Evolutionary conservation across 768 basidiomycete species (phyloP).

Genomic region (Trametes sanguinea): DNA sequence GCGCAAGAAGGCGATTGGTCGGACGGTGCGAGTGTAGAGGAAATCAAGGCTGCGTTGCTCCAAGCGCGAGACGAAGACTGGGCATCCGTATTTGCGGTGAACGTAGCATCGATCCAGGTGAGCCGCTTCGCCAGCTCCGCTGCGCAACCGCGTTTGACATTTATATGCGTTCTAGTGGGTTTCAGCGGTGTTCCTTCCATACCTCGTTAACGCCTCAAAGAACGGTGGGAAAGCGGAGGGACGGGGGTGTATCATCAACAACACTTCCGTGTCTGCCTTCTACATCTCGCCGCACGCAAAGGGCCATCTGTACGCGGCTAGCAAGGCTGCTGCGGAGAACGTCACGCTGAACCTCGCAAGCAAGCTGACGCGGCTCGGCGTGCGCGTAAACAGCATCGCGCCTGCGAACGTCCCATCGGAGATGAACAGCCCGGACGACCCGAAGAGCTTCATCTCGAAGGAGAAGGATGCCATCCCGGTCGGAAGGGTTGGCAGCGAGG

Average conservation of each 20-base stretch:
- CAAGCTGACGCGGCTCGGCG: constrained; percentile 24
- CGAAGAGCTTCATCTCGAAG: constrained; percentile 23
- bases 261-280: constrained; percentile 24
- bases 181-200: constrained; percentile 20
- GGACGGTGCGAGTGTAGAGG: constrained; percentile 11
- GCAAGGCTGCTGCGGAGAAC: constrained; percentile 23
- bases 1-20: constrained; percentile 16
- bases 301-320: constrained; percentile 20
- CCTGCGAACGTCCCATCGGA: constrained; percentile 22
- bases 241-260: constrained; percentile 22
- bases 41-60: constrained; percentile 19
- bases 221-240: constrained; percentile 14
- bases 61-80: constrained; percentile 20
- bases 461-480: constrained; percentile 13
- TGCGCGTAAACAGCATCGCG: constrained; percentile 25
- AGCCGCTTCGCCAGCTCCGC: not conserved
- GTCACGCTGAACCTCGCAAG: constrained; percentile 23
- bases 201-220: constrained; percentile 18
- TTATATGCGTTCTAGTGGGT: constrained; percentile 10
- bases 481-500: constrained; percentile 21
- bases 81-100: constrained; percentile 20
- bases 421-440: constrained; percentile 20
- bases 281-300: constrained; percentile 10
- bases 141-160: not conserved
- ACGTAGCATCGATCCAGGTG: constrained; percentile 19